phyloP scores from a whole-genome alignment of 2,329 filamentous ascomycete species.

The Diaporthe sp. region DNA sequence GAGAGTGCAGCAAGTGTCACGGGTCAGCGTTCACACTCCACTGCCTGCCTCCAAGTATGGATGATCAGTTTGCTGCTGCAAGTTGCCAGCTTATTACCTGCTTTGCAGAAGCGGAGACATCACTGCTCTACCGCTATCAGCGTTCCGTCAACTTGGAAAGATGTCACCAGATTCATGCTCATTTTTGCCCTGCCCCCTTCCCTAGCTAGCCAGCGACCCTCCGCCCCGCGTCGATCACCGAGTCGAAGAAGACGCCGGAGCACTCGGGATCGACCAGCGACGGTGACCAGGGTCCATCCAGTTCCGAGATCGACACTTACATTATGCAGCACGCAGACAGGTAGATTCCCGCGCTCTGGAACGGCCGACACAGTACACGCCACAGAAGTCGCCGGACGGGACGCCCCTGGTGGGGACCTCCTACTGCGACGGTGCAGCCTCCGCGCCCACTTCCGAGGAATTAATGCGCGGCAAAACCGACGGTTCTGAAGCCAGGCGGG shows the following conservation, averaged over 20 bases:
- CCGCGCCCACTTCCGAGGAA: background rate
- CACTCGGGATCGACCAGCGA: background rate
- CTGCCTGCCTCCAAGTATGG: background rate
- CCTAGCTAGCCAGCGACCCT: background rate
- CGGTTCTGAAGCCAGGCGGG: background rate
- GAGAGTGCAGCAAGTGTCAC: too few relatives aligned
- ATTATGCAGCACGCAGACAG: background rate
- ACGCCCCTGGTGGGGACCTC: background rate
- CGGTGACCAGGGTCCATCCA: too few relatives aligned
- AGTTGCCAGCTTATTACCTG: background rate
- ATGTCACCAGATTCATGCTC: too few relatives aligned
- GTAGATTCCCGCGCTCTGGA: background rate
- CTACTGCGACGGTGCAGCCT: background rate
- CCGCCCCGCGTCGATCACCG: too few relatives aligned
- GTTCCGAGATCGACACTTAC: background rate
- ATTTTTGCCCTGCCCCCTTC: too few relatives aligned
- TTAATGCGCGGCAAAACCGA: background rate
- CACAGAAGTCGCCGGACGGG: background rate
- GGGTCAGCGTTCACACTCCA: background rate
- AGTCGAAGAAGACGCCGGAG: background rate
- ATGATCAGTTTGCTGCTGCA: background rate
- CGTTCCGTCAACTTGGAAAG: too few relatives aligned
- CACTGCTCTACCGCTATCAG: too few relatives aligned
- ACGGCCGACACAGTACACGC: background rate
- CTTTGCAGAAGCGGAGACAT: too few relatives aligned